Evolutionary conservation across 2,329 filamentous ascomycete species (phyloP).

Genomic region (Rasamsonia emersonii): DNA sequence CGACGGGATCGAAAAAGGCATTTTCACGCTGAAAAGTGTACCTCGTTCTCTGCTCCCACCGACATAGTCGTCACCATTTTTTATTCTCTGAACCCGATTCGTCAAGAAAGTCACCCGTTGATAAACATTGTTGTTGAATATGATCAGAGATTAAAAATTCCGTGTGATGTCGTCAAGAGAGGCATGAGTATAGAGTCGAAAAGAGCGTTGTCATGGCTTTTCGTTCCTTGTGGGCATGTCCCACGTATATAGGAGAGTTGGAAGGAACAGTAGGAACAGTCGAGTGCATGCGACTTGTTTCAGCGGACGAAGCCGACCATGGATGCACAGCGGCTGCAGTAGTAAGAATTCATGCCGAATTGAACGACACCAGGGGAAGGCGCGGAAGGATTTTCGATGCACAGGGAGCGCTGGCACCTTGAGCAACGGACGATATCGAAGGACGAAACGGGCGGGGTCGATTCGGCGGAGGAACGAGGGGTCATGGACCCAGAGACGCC

Average conservation of each 20-base stretch:
- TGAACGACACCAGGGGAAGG: conserved; percentile 28
- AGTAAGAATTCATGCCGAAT: conserved; percentile 43
- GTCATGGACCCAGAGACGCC: conserved; percentile 15
- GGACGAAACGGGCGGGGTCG: conserved; percentile 14
- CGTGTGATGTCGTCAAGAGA: too few relatives aligned
- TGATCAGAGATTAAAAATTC: too few relatives aligned
- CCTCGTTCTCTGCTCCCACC: too few relatives aligned
- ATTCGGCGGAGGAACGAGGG: conserved; percentile 16
- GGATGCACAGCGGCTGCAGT: conserved; percentile 37
- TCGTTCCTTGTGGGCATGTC: background rate
- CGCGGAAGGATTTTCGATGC: conserved; percentile 28
- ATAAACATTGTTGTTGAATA: too few relatives aligned
- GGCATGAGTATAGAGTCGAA: too few relatives aligned
- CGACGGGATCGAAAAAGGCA: too few relatives aligned
- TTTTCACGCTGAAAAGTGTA: too few relatives aligned
- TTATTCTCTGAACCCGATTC: too few relatives aligned
- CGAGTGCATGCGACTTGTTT: conserved; percentile 10
- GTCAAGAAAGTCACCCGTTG: too few relatives aligned
- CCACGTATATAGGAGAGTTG: background rate
- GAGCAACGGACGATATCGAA: conserved; percentile 41
- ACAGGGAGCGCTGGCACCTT: conserved; percentile 39
- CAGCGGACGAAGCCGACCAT: conserved; percentile 37
- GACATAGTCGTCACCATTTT: too few relatives aligned
- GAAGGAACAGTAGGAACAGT: too few relatives aligned
- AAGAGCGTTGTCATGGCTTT: background rate